phyloP scores from a whole-genome alignment of 2,329 filamentous ascomycete genomes.

The Aspergillus oerlinghausenensis region DNA sequence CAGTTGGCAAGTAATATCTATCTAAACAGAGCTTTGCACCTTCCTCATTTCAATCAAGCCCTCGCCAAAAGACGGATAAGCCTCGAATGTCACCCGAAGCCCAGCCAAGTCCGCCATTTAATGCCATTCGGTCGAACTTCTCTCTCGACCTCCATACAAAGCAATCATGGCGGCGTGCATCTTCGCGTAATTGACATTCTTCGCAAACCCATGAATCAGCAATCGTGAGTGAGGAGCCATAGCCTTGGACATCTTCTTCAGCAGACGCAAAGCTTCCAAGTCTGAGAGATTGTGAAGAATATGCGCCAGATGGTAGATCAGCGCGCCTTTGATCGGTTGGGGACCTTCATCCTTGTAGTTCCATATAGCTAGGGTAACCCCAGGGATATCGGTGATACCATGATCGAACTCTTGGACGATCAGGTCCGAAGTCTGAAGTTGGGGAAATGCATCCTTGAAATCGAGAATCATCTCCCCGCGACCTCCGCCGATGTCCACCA shows the following conservation, averaged over 20 bases:
- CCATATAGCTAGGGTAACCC: conserved; percentile 30
- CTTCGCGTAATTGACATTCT: conserved; percentile 31
- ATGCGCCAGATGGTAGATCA: conserved; percentile 32
- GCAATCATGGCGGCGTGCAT: conserved; percentile 37
- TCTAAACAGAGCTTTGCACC: neutral
- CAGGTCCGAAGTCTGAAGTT: conserved; percentile 22
- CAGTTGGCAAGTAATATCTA: neutral
- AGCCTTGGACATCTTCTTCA: conserved; percentile 33
- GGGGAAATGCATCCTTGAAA: conserved; percentile 30
- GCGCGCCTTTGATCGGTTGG: conserved; percentile 30
- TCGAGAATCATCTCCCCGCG: conserved; percentile 35
- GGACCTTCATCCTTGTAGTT: conserved; percentile 31
- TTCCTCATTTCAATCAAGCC: conserved; percentile 34
- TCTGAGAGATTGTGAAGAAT: conserved; percentile 37
- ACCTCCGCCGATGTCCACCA: conserved; percentile 38
- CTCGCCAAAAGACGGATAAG: conserved; percentile 29
- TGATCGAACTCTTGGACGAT: conserved; percentile 36
- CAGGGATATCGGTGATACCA: conserved; percentile 22
- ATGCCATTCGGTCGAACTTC: conserved; percentile 33
- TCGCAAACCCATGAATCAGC: conserved; percentile 34
- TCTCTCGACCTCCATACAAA: conserved; percentile 30
- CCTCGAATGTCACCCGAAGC: conserved; percentile 33
- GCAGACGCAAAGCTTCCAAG: conserved; percentile 29
- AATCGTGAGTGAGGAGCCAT: conserved; percentile 32
- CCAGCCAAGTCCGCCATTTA: conserved; percentile 30